Evolutionary conservation across 1,284 basidiomycete genomes (phyloP), one percentile per base, ranked within the genome.

Genomic region (Ceratobasidium sp.): DNA sequence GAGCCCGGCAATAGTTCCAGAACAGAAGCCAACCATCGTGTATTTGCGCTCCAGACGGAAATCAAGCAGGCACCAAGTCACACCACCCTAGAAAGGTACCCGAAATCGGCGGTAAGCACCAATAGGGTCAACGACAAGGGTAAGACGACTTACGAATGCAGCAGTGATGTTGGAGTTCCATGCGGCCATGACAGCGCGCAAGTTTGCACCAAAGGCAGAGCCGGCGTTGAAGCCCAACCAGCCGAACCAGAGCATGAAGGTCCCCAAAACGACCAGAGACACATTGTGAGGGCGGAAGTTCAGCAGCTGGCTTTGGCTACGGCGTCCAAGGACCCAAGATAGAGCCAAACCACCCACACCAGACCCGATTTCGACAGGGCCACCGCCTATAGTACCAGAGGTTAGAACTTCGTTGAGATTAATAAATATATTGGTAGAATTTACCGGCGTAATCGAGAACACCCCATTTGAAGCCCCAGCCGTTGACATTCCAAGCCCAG

Each of bases 271-370:
- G 79, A 98, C 93, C 82, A 96, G 86, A 41, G 92, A 92, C 22
- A 98, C 95, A 81, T 97, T 98, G 83, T 97, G 95, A 9, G 96
- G 96, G 76, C 95, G 90, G 86, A 96, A 98, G 79, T 96, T 92
- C 78, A 94, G 85, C 29, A 94, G 85, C 80, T 97, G 93, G 54
- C 91, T 91, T 76, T 96, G 92, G 81, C 90, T 89, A 66, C 92
- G 86, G 36, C 88, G 88, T 27, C 92, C 92, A 69, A 93, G 86
- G 31, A 91, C 89, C 92, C 90, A 94, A n/a, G 95, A 92, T 83
- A 93, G 96, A 0, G 95, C 95, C 59, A 97, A 86, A 53, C 95
- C 95, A 36, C 90, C 91, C 57, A 94, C 89, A 59, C 96, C 96
- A 74, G 93, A 96, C 63, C 93, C 93, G 78, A 98, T 95, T 83